Evolutionary conservation across 2,329 filamentous ascomycete species (phyloP), one percentile per base, ranked within the genome.

Genomic region (Xylariomycetidae sp.): DNA sequence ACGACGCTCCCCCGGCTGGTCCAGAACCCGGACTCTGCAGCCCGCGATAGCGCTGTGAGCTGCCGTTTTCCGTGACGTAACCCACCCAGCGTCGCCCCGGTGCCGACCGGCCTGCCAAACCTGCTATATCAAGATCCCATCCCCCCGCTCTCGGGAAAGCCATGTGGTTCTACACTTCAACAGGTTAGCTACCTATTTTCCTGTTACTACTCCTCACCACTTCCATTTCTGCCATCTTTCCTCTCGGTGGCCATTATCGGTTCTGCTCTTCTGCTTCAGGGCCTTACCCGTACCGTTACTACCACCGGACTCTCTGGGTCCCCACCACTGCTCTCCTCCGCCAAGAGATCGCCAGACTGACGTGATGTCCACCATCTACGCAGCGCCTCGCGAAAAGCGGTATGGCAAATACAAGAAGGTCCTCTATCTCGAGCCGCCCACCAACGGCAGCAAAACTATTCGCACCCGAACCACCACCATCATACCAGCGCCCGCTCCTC

Each of bases 381-480:
- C 43, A 56, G 50, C 50, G 29, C 54, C 54, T 19, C 50, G 54
- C 40, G 52, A 55, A 18, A 51, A 55, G 46, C 49, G 49, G 19
- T 52, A 56, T 31, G 48, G 52, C 39, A 56, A 56, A 33, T 52
- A 56, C 48, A 66, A 65, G 43, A 65, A 63, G 35, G 52, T 57
- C 14, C 47, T 64, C 37, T 65, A 66, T 47, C 50, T 66, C 24
- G 58, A 64, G 42, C 61, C 60, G 6, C 60, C 60, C 10, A 51
- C 40, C 34, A 51, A 56, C 32, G 59, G 60, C 31, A 49, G 51
- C 50, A 53, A 49, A 30, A 58, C 56, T 6, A 47, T 61, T 29
- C 59, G 57, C 38, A 55, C 52, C 16, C 55, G 57, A 30, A 36
- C 60, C 31, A 65, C 61, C 25, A 61, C 58, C 41, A 56, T 66